phyloP scores from a whole-genome alignment of 2,329 filamentous ascomycete species.

The Zalaria obscura region DNA sequence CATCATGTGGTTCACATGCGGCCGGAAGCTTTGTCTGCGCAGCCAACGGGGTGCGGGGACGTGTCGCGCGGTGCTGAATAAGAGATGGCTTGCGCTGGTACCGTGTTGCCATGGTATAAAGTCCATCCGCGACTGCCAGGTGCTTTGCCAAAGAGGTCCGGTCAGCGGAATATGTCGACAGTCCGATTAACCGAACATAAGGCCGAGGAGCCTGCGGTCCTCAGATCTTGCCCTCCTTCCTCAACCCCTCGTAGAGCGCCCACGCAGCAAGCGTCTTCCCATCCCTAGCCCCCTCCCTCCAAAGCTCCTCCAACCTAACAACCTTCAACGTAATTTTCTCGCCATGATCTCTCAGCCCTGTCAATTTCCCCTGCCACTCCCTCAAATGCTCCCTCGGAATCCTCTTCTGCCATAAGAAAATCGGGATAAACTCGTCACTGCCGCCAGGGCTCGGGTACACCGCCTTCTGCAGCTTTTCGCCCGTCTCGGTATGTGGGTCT shows the following conservation, averaged over 20 bases:
- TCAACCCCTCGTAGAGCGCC: slow-evolving; percentile 40
- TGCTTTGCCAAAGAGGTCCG: too few relatives aligned
- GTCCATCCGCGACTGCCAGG: too few relatives aligned
- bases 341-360: slow-evolving; percentile 38
- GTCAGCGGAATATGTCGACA: too few relatives aligned
- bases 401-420: slow-evolving; percentile 41
- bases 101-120: too few relatives aligned
- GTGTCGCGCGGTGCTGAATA: too few relatives aligned
- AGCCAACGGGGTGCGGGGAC: too few relatives aligned
- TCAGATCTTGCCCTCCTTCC: slow-evolving; percentile 29
- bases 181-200: too few relatives aligned
- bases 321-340: slow-evolving; percentile 47
- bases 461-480: slow-evolving; percentile 30
- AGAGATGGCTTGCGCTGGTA: too few relatives aligned
- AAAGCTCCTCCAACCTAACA: slow-evolving; percentile 35
- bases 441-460: slow-evolving; percentile 42
- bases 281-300: slow-evolving; percentile 41
- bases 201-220: background rate
- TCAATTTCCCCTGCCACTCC: slow-evolving; percentile 37
- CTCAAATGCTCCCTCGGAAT: slow-evolving; percentile 34
- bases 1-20: too few relatives aligned
- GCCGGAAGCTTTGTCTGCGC: too few relatives aligned
- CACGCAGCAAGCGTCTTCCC: slow-evolving; percentile 41
- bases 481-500: slow-evolving; percentile 6
- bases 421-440: slow-evolving; percentile 44